Evolutionary conservation across 2,329 filamentous ascomycete genomes (phyloP), one percentile per base, ranked within the genome.

Genomic region (Bimuria novae-zelandiae): DNA sequence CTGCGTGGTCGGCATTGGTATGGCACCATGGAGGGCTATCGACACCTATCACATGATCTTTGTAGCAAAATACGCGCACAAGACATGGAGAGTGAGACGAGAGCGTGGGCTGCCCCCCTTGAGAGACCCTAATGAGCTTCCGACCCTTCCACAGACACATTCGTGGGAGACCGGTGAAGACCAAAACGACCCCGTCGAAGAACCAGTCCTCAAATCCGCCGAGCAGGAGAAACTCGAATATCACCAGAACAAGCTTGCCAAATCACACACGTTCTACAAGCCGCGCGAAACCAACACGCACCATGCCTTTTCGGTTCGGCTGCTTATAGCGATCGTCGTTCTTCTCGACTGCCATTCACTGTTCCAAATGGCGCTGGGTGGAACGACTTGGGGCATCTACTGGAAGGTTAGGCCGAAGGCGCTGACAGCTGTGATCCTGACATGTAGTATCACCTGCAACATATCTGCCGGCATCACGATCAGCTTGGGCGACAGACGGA

Each of bases 41-140:
- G 90, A 95, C 67, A 94, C 90, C 0, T 95, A 95, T 70, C 90
- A 94, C 72, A 92, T 94, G 89, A 81, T 84, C 23, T 92, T 84
- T 70, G 88, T 95, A 52, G 86, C 87, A 0, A 85, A 85, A 52
- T 93, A 91, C 60, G 85, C 84, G 42, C 79, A 81, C 48, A 64
- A 84, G 30, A 89, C 86, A 1, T 89, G 86, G 85, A 81, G 84
- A 49, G 69, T 83, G 12, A 83, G 88, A 23, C 79, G 84, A 54
- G 83, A 87, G 67, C 78, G 82, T 17, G 78, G 76, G 1, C 76
- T 90, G 0, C 85, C 85, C 0, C 75, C 83, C 1, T 74, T 90
- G 8, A 82, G 82, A 42, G 84, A 90, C 70, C 84, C 84, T 62
- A 89, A 89, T 58, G 87, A 90, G 67, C 75, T 90, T 1, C 88